A percentile compares a stretch with the other conserved stretches of the same genome.
Conservation (phyloP, 108 stramenopile species). For the Licmophora abbreviata region DNA sequence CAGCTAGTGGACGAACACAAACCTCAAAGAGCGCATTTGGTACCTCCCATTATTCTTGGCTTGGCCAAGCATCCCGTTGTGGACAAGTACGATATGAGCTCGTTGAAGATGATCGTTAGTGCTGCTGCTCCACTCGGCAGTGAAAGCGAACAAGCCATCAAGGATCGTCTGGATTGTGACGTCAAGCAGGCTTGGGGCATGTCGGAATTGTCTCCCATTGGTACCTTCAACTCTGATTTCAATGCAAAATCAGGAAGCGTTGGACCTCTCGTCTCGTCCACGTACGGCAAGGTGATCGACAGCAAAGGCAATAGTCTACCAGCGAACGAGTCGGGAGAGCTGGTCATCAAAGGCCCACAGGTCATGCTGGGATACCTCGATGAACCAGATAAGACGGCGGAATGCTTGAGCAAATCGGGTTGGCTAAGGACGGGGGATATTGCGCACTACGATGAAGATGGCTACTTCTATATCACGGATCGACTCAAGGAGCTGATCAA, state of each 20-base stretch:
- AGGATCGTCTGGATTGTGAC: constrained; percentile 33
- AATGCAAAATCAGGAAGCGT: constrained; percentile 47
- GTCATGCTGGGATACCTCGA: constrained; percentile 86
- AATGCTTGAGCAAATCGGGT: constrained; percentile 61
- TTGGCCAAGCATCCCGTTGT: constrained; percentile 78
- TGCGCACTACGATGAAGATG: constrained; percentile 81
- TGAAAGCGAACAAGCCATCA: constrained; percentile 59
- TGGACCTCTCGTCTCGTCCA: constrained; percentile 59
- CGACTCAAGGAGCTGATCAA: constrained; percentile 94
- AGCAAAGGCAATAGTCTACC: constrained; percentile 53
- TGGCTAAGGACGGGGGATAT: constrained; percentile 88
- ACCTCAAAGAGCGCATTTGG: constrained; percentile 77
- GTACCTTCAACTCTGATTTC: constrained; percentile 53
- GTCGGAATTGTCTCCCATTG: constrained; percentile 74
- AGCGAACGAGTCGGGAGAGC: constrained; percentile 71
- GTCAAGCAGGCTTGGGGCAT: constrained; percentile 91
- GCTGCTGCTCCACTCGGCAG: constrained; percentile 83
- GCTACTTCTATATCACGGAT: constrained; percentile 83
- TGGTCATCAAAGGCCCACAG: constrained; percentile 73
- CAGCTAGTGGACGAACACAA: constrained; percentile 56
- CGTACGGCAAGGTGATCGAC: constrained; percentile 78
- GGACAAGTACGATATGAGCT: constrained; percentile 64
- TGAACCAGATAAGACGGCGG: constrained; percentile 68
- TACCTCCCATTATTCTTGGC: constrained; percentile 79
- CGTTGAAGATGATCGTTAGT: constrained; percentile 53